Conservation (phyloP, 768 basidiomycete species). For the Tylopilus cervinicoccineus region DNA sequence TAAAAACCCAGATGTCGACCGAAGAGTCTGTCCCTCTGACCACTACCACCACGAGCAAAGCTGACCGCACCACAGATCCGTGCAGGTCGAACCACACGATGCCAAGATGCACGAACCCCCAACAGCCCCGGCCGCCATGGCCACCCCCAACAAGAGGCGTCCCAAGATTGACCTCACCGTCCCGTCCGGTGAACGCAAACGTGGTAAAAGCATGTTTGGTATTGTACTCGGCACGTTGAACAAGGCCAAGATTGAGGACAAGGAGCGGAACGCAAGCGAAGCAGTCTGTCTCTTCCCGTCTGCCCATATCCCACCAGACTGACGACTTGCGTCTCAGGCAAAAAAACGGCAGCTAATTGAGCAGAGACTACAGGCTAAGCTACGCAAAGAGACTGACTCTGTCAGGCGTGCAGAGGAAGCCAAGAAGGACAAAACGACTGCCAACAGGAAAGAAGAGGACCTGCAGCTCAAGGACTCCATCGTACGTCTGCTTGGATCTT, state of each 20-base stretch:
- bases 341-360: conserved; percentile 83
- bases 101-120: conserved; percentile 37
- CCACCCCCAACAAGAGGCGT: conserved; percentile 52
- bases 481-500: conserved; percentile 40
- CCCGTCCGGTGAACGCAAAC: conserved; percentile 61
- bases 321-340: conserved; percentile 44
- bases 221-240: conserved; percentile 78
- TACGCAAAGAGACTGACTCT: conserved; percentile 81
- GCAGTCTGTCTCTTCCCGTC: conserved; percentile 46
- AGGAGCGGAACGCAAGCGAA: conserved; percentile 80
- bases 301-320: conserved; percentile 1
- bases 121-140: conserved; percentile 45
- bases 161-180: conserved; percentile 68
- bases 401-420: conserved; percentile 83
- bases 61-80: conserved; percentile 20
- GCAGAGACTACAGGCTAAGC: conserved; percentile 79
- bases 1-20: conserved; percentile 42
- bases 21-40: conserved; percentile 43
- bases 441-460: conserved; percentile 80
- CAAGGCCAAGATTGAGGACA: conserved; percentile 85
- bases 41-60: conserved; percentile 1
- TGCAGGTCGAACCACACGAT: conserved; percentile 29
- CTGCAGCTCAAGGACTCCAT: conserved; percentile 77
- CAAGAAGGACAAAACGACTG: conserved; percentile 74
- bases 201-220: conserved; percentile 87